Evolutionary conservation across 441 rosid species (phyloP).

Genomic region (Mallotus japonicus): DNA sequence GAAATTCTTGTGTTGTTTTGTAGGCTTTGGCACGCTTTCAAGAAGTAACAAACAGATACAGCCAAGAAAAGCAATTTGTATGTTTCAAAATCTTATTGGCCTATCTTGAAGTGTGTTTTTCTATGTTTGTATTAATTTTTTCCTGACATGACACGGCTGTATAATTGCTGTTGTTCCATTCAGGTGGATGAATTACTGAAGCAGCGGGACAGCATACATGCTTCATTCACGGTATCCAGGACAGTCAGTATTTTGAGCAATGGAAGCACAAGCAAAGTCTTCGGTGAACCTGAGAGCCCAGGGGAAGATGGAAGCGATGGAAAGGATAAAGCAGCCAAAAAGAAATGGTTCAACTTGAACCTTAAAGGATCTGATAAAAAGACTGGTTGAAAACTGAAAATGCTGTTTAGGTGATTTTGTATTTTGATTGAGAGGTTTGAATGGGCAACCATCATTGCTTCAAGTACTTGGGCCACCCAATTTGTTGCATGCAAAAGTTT

Average conservation of each 20-base stretch:
- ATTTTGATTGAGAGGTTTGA: conserved; percentile 22
- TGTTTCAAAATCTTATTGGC: conserved; percentile 29
- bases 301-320: conserved; percentile 77
- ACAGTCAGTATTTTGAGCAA: conserved; percentile 47
- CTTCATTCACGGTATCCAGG: conserved; percentile 61
- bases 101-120: neutral
- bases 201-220: conserved; percentile 76
- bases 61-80: conserved; percentile 88
- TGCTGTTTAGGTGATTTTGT: conserved; percentile 17
- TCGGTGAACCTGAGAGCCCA: conserved; percentile 61
- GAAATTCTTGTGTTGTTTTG: conserved; percentile 25
- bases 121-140: neutral
- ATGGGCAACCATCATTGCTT: neutral
- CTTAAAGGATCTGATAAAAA: conserved; percentile 77
- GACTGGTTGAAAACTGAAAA: conserved; percentile 37
- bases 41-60: conserved; percentile 87
- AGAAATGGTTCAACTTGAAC: conserved; percentile 96
- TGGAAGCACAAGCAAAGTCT: conserved; percentile 63
- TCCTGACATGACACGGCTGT: neutral
- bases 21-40: conserved; percentile 94
- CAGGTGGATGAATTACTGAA: conserved; percentile 93
- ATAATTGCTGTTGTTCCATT: conserved; percentile 12
- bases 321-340: conserved; percentile 76
- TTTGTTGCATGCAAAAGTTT: conserved; percentile 27
- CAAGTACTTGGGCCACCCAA: neutral